Evolutionary conservation across 345 rosid species (phyloP).

Genomic region (Melaleuca alternifolia): DNA sequence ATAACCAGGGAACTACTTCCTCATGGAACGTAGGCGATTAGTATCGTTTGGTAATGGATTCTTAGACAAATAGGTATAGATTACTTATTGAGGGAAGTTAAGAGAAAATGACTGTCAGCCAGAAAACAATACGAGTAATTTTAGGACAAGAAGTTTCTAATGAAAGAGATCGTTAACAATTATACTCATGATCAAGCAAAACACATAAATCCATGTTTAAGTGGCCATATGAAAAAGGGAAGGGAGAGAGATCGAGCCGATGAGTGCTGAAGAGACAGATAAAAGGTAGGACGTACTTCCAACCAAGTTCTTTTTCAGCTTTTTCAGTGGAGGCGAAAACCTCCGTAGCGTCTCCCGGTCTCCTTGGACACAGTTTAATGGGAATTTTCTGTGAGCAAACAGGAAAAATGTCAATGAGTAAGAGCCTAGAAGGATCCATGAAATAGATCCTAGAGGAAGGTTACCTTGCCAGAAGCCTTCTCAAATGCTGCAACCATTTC

Average conservation of each 20-base stretch:
- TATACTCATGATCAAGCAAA: background rate
- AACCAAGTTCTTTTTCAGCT: conserved; percentile 80
- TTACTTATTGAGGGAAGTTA: background rate
- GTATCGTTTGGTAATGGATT: background rate
- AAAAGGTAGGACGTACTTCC: conserved; percentile 52
- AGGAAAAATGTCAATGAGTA: background rate
- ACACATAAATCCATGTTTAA: background rate
- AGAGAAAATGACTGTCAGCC: background rate
- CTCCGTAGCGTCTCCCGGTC: conserved; percentile 88
- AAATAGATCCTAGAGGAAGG: background rate
- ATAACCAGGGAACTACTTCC: background rate
- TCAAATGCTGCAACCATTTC: conserved; percentile 95
- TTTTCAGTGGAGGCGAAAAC: conserved; percentile 71
- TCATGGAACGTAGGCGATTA: background rate
- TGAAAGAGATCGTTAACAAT: background rate
- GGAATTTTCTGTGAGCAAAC: conserved; percentile 65
- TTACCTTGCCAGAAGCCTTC: conserved; percentile 85
- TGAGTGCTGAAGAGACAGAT: background rate
- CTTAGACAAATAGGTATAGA: background rate
- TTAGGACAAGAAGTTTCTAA: background rate
- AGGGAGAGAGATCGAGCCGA: background rate
- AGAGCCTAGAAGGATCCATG: background rate
- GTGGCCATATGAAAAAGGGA: background rate
- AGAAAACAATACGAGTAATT: background rate
- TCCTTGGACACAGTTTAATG: conserved; percentile 62